Evolutionary conservation across 1,284 basidiomycete genomes (phyloP), one percentile per base, ranked within the genome.

Genomic region (Vanrija sp.): DNA sequence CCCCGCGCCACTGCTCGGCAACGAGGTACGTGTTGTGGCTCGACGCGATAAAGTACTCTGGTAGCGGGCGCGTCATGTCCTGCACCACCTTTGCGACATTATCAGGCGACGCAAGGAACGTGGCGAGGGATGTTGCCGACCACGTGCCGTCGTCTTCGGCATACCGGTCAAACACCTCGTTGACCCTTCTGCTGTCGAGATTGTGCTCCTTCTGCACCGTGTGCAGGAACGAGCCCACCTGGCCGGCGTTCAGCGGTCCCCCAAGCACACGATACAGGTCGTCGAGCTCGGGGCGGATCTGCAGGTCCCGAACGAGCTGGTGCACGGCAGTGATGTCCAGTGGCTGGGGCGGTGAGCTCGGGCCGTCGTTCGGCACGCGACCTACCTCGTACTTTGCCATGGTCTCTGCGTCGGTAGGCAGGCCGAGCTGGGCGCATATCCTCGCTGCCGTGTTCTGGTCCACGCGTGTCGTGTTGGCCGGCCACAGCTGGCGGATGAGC

Each of bases 1-100:
- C 86, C 3, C 96, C 95, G 9, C 94, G 84, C 53, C 96, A 85
- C 69, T 99, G 96, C 62, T 92, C 85, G 0, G 94, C 94, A 12
- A 97, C 86, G 5, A 99, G 84, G 67, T 99, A 98, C 0, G 96
- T 98, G 67, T 99, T 98, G 70, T 98, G 96, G 27, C 91, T 95
- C 16, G 90, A 89, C 5, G 90, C 93, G 65, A 98, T 87, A 67
- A 82, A 96, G 72, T 98, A 98, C 56, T 96, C 88, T 6, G 84
- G 82, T 10, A 97, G 77, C 0, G 95, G 91, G 1, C 81, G 80
- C 0, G 85, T 86, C 90, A 97, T 84, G 55, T 89, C 83, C 47
- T 85, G 82, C 68, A 41, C 73, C 70, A 20, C 71, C 61, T 42
- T 79, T 64, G 57, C 80, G 75, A 81, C 75, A 63, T 89, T 89